Conservation (phyloP, 768 basidiomycete species). For the Leccinum subtestaceum region DNA sequence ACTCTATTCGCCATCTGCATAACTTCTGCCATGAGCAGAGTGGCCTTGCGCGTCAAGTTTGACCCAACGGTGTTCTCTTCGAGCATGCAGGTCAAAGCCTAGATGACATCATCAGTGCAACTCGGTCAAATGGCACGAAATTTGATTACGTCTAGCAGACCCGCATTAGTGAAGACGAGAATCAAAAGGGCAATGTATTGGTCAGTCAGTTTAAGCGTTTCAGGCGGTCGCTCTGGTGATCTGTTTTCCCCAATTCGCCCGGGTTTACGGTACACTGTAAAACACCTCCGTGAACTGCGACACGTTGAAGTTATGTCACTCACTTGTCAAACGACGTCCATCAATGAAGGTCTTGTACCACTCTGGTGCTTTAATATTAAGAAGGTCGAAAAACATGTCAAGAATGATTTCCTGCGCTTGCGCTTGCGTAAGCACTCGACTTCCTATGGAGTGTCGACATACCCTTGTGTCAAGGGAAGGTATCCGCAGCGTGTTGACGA, state of each 20-base stretch:
- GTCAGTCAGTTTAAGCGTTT: conserved; percentile 79
- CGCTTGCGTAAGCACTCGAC: conserved; percentile 14
- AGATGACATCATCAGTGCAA: background rate
- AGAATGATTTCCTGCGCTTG: conserved; percentile 82
- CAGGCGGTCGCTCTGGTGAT: conserved; percentile 45
- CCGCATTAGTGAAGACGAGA: conserved; percentile 80
- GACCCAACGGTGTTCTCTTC: conserved; percentile 75
- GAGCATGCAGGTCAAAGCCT: conserved; percentile 86
- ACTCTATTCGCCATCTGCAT: conserved; percentile 86
- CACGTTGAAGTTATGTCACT: conserved; percentile 22
- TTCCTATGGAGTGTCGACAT: conserved; percentile 2
- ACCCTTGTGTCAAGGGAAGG: conserved; percentile 87
- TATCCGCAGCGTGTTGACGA: conserved; percentile 83
- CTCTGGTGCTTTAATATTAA: conserved; percentile 88
- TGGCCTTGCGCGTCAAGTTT: conserved; percentile 84
- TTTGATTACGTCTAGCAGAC: conserved; percentile 75
- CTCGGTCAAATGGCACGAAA: background rate
- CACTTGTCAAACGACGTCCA: conserved; percentile 84
- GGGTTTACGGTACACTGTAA: conserved; percentile 62
- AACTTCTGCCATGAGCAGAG: conserved; percentile 86
- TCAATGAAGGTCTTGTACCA: conserved; percentile 94
- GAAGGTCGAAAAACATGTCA: conserved; percentile 90
- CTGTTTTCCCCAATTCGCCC: conserved; percentile 34
- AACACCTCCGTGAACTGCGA: background rate
- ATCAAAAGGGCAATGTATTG: conserved; percentile 89